Percentiles rank a stretch among this genome's conserved stretches.
Evolutionary conservation across 2,329 filamentous ascomycete genomes (phyloP).

Genomic region (Aspergillus vadensis): DNA sequence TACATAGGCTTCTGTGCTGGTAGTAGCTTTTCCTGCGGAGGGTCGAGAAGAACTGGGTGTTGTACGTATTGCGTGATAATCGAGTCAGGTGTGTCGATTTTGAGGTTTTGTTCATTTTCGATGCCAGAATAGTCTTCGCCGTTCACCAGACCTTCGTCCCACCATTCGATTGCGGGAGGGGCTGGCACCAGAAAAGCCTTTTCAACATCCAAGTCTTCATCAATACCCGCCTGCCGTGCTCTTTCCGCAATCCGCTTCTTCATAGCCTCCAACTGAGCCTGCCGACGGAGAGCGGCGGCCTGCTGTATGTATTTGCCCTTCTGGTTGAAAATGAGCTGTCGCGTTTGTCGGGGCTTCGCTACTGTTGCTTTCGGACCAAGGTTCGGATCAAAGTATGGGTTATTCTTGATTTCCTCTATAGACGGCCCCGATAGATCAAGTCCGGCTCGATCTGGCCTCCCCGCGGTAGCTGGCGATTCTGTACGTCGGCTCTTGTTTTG

Average conservation of each 20-base stretch:
- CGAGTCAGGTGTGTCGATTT: constrained; percentile 74
- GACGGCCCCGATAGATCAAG: constrained; percentile 61
- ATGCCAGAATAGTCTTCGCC: constrained; percentile 74
- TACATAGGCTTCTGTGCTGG: constrained; percentile 86
- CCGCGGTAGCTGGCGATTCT: constrained; percentile 43
- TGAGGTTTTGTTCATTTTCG: constrained; percentile 65
- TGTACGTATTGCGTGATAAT: constrained; percentile 91
- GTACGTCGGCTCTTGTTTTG: constrained; percentile 57
- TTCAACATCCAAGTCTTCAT: constrained; percentile 85
- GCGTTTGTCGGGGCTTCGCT: constrained; percentile 67
- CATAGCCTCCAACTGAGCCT: constrained; percentile 88
- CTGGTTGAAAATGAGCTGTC: constrained; percentile 84
- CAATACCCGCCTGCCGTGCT: constrained; percentile 85
- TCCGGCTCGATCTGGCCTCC: constrained; percentile 49
- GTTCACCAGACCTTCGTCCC: constrained; percentile 85
- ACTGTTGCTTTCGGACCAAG: constrained; percentile 60
- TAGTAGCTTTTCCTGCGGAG: constrained; percentile 82
- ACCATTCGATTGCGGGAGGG: constrained; percentile 93
- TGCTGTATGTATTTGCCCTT: constrained; percentile 98
- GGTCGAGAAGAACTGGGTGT: constrained; percentile 86
- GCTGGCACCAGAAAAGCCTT: constrained; percentile 83
- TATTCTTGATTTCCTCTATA: constrained; percentile 62
- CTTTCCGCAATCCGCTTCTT: constrained; percentile 89
- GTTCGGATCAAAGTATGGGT: constrained; percentile 81
- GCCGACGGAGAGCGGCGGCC: constrained; percentile 82